Evolutionary conservation across 2,329 filamentous ascomycete species (phyloP), one percentile per base, ranked within the genome.

Genomic region (Knoxdaviesia capensis): DNA sequence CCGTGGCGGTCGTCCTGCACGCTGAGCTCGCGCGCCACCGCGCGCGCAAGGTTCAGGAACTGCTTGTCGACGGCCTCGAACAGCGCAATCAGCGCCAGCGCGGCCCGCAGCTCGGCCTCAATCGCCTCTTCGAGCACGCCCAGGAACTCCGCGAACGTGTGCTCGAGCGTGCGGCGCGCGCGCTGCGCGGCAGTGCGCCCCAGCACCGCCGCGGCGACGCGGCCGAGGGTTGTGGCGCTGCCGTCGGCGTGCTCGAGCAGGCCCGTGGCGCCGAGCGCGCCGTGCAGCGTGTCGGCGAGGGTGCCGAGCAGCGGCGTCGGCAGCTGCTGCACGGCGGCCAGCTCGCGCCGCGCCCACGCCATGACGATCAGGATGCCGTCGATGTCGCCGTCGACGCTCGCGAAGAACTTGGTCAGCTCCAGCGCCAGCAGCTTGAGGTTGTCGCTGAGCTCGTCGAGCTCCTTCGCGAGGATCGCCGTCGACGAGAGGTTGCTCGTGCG

Each of bases 311-410:
- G 55, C 5, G 56, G 59, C 33, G 75, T 69, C 6, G 76, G 73
- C 20, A 70, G 62, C 28, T 66, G 65, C 46, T 75, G 71, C 44
- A 90, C 63, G 38, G 77, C 76, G 46, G 76, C 68, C 9, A 96
- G 72, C 57, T 94, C 86, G 48, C 86, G 77, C 53, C 80, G 80
- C 9, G 85, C 83, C 88, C 88, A 94, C 55, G 94, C 85, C 86
- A 96, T 94, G 41, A 92, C 85, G 46, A 90, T 80, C 34, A 96
- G 69, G 49, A 94, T 93, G 46, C 71, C 80, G 55, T 94, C 88
- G 51, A 96, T 81, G 53, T 94, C 88, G 30, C 85, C 83, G 52
- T 94, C 85, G 8, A 96, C 85, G 49, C 87, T 84, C 41, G 86
- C 82, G 56, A 94, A 94, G 64, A 96, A 94, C 52, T 79, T 78